phyloP scores from a whole-genome alignment of 1,284 basidiomycete genomes.

The Pascua sp. region DNA sequence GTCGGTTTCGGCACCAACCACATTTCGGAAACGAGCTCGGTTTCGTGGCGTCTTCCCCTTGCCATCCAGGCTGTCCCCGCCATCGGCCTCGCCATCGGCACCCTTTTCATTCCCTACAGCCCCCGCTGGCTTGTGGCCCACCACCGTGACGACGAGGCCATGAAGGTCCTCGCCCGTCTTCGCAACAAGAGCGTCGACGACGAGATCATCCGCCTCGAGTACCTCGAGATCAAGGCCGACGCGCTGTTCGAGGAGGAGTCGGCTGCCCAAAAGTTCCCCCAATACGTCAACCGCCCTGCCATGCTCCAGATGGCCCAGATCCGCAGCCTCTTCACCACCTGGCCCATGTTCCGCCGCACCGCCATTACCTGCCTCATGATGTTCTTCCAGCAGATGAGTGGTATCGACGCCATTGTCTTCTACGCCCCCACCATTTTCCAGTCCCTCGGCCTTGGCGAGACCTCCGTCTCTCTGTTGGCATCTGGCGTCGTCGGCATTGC shows the following conservation, averaged over 20 bases:
- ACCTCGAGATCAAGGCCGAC: conserved; percentile 72
- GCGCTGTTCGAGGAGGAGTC: conserved; percentile 54
- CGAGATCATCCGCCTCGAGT: conserved; percentile 69
- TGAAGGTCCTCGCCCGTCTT: conserved; percentile 59
- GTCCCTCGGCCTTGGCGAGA: conserved; percentile 28
- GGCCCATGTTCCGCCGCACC: conserved; percentile 33
- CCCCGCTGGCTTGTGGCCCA: conserved; percentile 61
- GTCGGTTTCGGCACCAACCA: conserved; percentile 65
- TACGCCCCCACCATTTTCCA: conserved; percentile 26
- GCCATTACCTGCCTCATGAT: conserved; percentile 46
- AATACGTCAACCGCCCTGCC: conserved; percentile 11
- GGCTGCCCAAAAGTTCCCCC: conserved; percentile 14
- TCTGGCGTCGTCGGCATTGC: conserved; percentile 43
- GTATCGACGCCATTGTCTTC: conserved; percentile 27
- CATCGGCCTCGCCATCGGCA: conserved; percentile 44
- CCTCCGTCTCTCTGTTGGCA: conserved; percentile 37
- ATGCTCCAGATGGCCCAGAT: conserved; percentile 17
- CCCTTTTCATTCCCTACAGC: conserved; percentile 53
- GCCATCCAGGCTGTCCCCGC: conserved; percentile 68
- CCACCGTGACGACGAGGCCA: conserved; percentile 66
- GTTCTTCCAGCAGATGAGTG: conserved; percentile 44
- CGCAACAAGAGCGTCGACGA: conserved; percentile 58
- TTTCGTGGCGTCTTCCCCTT: conserved; percentile 73
- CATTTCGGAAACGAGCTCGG: conserved; percentile 51
- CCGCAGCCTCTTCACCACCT: conserved; percentile 15